Conservation (phyloP, 2,329 filamentous ascomycete genomes). For the Aspergillus felis region DNA sequence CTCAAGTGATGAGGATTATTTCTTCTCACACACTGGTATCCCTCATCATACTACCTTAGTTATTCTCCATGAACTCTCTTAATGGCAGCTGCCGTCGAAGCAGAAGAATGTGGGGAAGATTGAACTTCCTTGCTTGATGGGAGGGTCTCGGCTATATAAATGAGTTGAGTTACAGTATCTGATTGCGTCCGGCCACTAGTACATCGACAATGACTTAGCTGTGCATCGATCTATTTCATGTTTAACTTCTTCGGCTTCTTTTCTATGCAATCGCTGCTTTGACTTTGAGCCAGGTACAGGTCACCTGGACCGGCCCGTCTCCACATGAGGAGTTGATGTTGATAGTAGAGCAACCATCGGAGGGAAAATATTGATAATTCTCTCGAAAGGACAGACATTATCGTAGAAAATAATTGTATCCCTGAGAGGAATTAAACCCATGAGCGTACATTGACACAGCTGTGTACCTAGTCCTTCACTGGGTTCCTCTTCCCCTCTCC, state of each 20-base stretch:
- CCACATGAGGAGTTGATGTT: neutral
- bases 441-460: no score
- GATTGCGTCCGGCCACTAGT: no score
- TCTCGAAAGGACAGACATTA: neutral
- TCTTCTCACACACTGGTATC: slow-evolving; percentile 35
- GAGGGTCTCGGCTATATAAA: slow-evolving; percentile 18
- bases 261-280: neutral
- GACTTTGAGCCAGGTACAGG: neutral
- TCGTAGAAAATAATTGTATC: neutral
- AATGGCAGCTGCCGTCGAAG: slow-evolving; percentile 46
- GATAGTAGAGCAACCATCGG: neutral
- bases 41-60: slow-evolving; percentile 47
- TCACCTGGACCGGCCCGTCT: neutral
- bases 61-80: slow-evolving; percentile 53
- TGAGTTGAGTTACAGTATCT: neutral
- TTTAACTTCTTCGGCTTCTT: slow-evolving; percentile 1
- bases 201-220: no score
- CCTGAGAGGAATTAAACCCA: no score
- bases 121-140: slow-evolving; percentile 62
- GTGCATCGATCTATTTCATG: no score
- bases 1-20: neutral
- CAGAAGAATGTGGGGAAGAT: slow-evolving; percentile 1
- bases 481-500: neutral
- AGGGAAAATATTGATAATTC: neutral
- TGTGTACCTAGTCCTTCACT: no score